Evolutionary conservation across 192 early-diverging fungal genomes (phyloP).

Genomic region (Coemansia sp.): DNA sequence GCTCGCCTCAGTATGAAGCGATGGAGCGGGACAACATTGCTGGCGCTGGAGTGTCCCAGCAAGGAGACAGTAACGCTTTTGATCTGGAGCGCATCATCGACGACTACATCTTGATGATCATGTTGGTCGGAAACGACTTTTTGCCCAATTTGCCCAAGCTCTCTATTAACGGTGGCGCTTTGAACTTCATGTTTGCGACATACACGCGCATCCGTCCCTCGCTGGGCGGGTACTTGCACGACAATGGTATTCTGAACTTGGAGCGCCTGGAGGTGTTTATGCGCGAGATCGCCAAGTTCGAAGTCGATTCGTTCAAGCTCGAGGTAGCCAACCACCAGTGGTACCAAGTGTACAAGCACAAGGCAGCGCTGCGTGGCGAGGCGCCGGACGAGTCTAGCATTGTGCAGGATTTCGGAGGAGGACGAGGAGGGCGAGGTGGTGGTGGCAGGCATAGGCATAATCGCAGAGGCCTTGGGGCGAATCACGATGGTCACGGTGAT

Average conservation of each 20-base stretch:
- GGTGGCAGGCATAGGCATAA: not conserved
- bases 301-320: slow-evolving; percentile 50
- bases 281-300: slow-evolving; percentile 54
- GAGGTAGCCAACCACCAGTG: slow-evolving; percentile 52
- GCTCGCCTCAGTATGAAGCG: slow-evolving; percentile 53
- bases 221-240: slow-evolving; percentile 87
- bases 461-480: not conserved
- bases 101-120: slow-evolving; percentile 90
- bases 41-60: not conserved
- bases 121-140: slow-evolving; percentile 99
- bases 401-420: slow-evolving; percentile 2
- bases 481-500: not conserved
- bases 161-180: slow-evolving; percentile 90
- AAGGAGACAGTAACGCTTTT: slow-evolving; percentile 50
- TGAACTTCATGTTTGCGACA: slow-evolving; percentile 66
- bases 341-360: slow-evolving; percentile 55
- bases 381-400: slow-evolving; percentile 23
- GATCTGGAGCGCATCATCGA: slow-evolving; percentile 94
- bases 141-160: slow-evolving; percentile 91
- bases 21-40: slow-evolving; percentile 29
- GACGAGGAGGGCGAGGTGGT: not conserved
- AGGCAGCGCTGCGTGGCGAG: slow-evolving; percentile 42
- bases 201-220: slow-evolving; percentile 65
- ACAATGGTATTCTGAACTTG: slow-evolving; percentile 71
- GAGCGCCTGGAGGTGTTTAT: slow-evolving; percentile 63